Conservation (phyloP, 371 early-diverging fungal genomes). For the Lichtheimia ornata region DNA sequence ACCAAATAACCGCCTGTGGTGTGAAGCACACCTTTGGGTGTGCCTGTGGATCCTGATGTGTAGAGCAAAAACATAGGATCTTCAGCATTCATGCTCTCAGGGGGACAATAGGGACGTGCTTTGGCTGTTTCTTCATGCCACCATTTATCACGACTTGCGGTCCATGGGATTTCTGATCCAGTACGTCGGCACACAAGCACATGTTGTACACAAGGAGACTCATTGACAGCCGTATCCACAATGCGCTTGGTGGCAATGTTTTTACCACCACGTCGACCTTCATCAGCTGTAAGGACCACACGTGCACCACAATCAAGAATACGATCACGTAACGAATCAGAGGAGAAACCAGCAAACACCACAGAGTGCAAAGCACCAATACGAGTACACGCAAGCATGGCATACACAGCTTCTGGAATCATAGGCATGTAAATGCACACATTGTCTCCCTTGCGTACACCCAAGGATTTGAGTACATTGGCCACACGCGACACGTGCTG, state of each 20-base stretch:
- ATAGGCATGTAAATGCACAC: conserved; percentile 98
- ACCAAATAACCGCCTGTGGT: conserved; percentile 96
- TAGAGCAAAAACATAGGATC: conserved; percentile 98
- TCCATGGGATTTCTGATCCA: conserved; percentile 75
- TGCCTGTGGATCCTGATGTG: conserved; percentile 95
- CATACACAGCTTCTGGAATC: conserved; percentile 92
- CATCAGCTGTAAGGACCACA: conserved; percentile 84
- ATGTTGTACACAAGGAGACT: conserved; percentile 62
- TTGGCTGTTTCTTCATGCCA: conserved; percentile 84
- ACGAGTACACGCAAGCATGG: conserved; percentile 94
- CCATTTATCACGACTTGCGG: conserved; percentile 80
- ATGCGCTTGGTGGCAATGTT: conserved; percentile 90
- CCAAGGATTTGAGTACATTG: conserved; percentile 77
- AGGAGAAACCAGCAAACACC: conserved; percentile 94
- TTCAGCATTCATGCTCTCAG: conserved; percentile 85
- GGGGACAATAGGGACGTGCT: conserved; percentile 79
- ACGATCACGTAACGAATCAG: conserved; percentile 86
- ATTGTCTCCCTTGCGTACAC: conserved; percentile 91
- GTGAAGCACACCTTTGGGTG: conserved; percentile 94
- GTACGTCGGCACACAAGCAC: conserved; percentile 91
- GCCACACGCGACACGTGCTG: conserved; percentile 83
- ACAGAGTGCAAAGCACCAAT: conserved; percentile 91
- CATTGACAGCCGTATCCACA: conserved; percentile 83
- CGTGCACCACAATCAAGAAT: conserved; percentile 80
- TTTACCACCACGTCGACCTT: conserved; percentile 92